Percentiles rank a stretch among this genome's conserved stretches.
Evolutionary conservation across 768 basidiomycete species (phyloP).

Genomic region (Xerocomus brunneocitrinus): DNA sequence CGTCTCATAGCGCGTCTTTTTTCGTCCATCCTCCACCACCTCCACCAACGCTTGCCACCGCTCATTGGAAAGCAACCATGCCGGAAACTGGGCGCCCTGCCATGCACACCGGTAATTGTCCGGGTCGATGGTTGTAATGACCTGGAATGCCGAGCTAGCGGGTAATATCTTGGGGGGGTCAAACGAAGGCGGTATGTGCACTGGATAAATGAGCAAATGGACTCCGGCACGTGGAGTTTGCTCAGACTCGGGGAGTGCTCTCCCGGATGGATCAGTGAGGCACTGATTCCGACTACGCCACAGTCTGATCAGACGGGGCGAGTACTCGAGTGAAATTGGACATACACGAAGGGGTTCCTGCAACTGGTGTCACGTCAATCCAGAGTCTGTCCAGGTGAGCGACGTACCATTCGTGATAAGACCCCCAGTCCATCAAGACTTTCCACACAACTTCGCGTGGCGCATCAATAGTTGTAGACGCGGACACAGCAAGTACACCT

Average conservation of each 20-base stretch:
- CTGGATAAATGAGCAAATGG: constrained; percentile 43
- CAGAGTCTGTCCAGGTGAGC: not conserved
- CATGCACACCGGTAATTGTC: constrained; percentile 56
- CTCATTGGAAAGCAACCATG: constrained; percentile 48
- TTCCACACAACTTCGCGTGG: constrained; percentile 59
- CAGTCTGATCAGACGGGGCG: not conserved
- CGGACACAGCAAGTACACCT: constrained; percentile 46
- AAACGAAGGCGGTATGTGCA: constrained; percentile 60
- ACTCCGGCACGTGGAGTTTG: constrained; percentile 49
- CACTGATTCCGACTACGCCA: constrained; percentile 45
- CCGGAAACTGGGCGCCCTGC: constrained; percentile 38
- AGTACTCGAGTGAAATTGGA: not conserved
- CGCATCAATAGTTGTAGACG: constrained; percentile 55
- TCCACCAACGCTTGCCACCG: constrained; percentile 59
- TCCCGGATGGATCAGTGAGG: constrained; percentile 39
- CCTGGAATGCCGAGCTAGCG: constrained; percentile 38
- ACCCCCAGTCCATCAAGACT: constrained; percentile 54
- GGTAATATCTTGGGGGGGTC: constrained; percentile 33
- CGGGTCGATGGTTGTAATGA: constrained; percentile 48
- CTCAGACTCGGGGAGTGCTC: constrained; percentile 31
- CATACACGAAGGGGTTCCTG: constrained; percentile 70
- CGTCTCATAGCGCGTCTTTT: constrained; percentile 60
- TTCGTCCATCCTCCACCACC: constrained; percentile 40
- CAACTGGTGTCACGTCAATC: not conserved
- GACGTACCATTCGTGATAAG: constrained; percentile 59